Evolutionary conservation across 805 yeast species (phyloP), one percentile per base, ranked within the genome.

Genomic region (Yarrowia osloensis): DNA sequence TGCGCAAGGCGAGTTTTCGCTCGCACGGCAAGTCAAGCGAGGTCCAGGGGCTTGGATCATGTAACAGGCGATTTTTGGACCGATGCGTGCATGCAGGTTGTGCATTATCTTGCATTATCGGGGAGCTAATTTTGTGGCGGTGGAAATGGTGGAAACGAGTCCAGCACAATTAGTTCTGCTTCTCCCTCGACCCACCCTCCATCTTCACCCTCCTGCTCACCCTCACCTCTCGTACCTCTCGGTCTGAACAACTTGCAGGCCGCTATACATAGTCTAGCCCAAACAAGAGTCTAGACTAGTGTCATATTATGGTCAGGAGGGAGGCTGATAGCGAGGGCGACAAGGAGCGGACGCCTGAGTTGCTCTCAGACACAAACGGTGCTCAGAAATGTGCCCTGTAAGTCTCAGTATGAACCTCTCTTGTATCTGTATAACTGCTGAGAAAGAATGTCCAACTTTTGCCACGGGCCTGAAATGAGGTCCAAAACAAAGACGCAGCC

Each of bases 181-280:
- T 5, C 7, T 28, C 31, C 7, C 7, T n/a, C n/a, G n/a, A n/a
- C n/a, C n/a, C n/a, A n/a, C n/a, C n/a, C n/a, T 13, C 39, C 8
- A 13, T 21, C 37, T 4, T 26, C 21, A 7, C 44, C 8, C 39
- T 50, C 39, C 39, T 13, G n/a, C n/a, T n/a, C n/a, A n/a, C 55
- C 37, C 28, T 12, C 12, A 13, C 29, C 26, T 29, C 26, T 35
- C 61, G 61, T 54, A 54, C 44, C 61, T 54, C 61, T 54, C 61
- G 61, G 61, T 54, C 44, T 54, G 61, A 35, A n/a, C 12, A 33
- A 13, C 44, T 54, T 35, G 44, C 21, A 24, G 61, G 33, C 61
- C 61, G 61, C 61, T 54, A 54, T 54, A 54, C 29, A 12, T 15
- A 50, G 61, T 54, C 61, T 54, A 54, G 61, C 61, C 44, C 61